Evolutionary conservation across 306 rosid genomes (phyloP).

Genomic region (Cucumis hystrix): DNA sequence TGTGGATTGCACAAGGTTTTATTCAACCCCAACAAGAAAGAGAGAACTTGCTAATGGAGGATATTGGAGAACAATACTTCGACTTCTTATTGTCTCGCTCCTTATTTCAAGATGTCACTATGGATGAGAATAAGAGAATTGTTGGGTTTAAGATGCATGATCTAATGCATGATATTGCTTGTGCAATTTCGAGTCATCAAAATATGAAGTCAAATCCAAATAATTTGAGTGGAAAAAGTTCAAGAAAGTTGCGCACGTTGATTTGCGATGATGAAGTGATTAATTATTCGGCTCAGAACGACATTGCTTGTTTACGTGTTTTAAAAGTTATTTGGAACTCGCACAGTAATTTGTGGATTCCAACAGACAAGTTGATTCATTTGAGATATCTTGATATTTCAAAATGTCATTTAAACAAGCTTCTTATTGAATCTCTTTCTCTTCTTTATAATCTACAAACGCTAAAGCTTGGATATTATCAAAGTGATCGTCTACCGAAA

Average conservation of each 20-base stretch:
- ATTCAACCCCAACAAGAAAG: background rate
- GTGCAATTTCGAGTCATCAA: background rate
- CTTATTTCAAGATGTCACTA: background rate
- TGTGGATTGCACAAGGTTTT: conserved; percentile 13
- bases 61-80: background rate
- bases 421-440: too few relatives aligned
- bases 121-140: background rate
- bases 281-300: rapidly evolving
- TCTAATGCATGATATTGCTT: conserved; percentile 12
- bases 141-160: too few relatives aligned
- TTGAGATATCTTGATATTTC: conserved; percentile 5
- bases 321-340: too few relatives aligned
- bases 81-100: background rate
- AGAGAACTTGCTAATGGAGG: background rate
- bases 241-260: background rate
- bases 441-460: too few relatives aligned
- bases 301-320: too few relatives aligned
- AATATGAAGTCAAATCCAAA: background rate
- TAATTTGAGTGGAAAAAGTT: too few relatives aligned
- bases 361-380: background rate
- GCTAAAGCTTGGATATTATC: too few relatives aligned
- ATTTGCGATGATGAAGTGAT: background rate
- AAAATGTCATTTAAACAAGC: too few relatives aligned
- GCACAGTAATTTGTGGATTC: too few relatives aligned
- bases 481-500: too few relatives aligned